These are phyloP conservation scores for Wallacemonas sp. DNA, from an alignment of 208 protist genomes.

Conservation along the genomic window DNA sequence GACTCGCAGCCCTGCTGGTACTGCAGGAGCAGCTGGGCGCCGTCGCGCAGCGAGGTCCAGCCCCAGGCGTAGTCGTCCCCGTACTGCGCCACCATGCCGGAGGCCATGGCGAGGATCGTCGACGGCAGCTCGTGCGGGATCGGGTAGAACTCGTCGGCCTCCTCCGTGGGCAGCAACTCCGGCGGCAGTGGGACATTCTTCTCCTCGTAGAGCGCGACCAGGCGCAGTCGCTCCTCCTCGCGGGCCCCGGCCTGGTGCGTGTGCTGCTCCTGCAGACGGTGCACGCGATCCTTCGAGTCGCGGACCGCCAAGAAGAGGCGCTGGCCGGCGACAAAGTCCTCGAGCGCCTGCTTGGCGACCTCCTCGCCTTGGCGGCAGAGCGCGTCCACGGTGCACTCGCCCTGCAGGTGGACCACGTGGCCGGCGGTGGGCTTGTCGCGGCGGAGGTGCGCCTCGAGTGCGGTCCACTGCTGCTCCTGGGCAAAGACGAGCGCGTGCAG, in stretches of 20 bases:
- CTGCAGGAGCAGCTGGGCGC: constrained; percentile 43
- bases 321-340: constrained; percentile 35
- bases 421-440: constrained; percentile 24
- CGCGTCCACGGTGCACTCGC: constrained; percentile 37
- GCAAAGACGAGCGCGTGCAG: constrained; percentile 70
- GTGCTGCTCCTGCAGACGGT: constrained; percentile 37
- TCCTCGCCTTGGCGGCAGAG: constrained; percentile 35
- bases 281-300: constrained; percentile 40
- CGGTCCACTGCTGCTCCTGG: constrained; percentile 59
- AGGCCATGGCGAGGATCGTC: constrained; percentile 50
- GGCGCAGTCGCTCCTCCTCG: constrained; percentile 69
- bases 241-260: constrained; percentile 42
- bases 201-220: constrained; percentile 69
- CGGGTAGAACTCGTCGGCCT: constrained; percentile 20
- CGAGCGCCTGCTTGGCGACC: constrained; percentile 31
- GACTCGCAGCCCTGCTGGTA: constrained; percentile 43
- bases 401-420: constrained; percentile 66
- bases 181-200: constrained; percentile 64
- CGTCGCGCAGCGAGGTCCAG: constrained; percentile 31
- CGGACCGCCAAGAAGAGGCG: constrained; percentile 38
- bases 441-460: constrained; percentile 48
- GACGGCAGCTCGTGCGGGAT: constrained; percentile 40
- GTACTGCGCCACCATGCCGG: constrained; percentile 37
- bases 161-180: constrained; percentile 36
- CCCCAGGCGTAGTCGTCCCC: constrained; percentile 41